Evolutionary conservation across 1,284 basidiomycete genomes (phyloP).

Genomic region (Heterobasidion parviporum): DNA sequence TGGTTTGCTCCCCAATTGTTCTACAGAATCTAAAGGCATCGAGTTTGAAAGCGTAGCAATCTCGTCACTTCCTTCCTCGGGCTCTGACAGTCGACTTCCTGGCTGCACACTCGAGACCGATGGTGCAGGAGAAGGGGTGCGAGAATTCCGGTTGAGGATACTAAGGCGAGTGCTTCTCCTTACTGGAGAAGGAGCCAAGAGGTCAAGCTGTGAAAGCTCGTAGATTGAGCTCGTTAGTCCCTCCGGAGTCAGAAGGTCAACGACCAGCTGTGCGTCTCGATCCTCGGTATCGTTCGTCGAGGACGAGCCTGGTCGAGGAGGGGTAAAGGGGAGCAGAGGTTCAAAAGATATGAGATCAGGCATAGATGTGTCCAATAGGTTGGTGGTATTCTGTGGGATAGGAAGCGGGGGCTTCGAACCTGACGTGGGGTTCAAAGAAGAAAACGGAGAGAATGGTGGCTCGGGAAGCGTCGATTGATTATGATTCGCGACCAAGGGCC

Average conservation of each 20-base stretch:
- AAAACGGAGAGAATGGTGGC: background rate
- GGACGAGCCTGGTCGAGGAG: background rate
- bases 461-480: background rate
- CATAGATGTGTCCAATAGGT: background rate
- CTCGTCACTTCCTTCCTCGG: background rate
- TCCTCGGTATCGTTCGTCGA: background rate
- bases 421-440: background rate
- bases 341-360: conserved; percentile 3
- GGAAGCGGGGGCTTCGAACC: background rate
- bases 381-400: background rate
- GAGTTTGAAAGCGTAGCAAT: background rate
- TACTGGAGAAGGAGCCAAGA: background rate
- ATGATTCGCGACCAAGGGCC: background rate
- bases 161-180: background rate
- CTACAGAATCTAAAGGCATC: too few species aligned
- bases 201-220: background rate
- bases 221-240: background rate
- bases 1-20: too few species aligned
- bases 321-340: background rate
- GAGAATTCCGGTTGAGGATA: background rate
- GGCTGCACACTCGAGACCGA: background rate
- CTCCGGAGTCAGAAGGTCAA: background rate
- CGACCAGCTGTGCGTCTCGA: background rate
- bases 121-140: background rate
- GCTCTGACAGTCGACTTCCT: background rate